Conservation (phyloP, 2,329 filamentous ascomycete genomes). For the Nemania bipapillata region DNA sequence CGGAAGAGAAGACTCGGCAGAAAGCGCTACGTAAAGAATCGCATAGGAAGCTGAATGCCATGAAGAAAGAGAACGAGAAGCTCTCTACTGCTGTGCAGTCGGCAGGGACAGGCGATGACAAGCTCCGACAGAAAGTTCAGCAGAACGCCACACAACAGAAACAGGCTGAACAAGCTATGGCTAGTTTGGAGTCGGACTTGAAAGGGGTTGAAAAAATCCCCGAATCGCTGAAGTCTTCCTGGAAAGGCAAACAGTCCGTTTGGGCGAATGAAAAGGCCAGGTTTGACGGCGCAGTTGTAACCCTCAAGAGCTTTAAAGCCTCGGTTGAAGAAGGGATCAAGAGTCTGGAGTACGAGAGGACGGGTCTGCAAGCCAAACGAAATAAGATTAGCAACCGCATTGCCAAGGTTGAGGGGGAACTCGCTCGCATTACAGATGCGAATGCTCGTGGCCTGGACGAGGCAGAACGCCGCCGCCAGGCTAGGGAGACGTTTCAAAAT, state of each 20-base stretch:
- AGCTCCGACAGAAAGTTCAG: slow-evolving; percentile 76
- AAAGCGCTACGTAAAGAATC: slow-evolving; percentile 80
- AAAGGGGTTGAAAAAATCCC: slow-evolving; percentile 73
- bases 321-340: slow-evolving; percentile 71
- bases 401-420: slow-evolving; percentile 76
- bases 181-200: slow-evolving; percentile 67
- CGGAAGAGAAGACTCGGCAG: slow-evolving; percentile 74
- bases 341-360: slow-evolving; percentile 71
- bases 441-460: slow-evolving; percentile 73
- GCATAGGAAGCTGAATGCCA: slow-evolving; percentile 72
- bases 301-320: slow-evolving; percentile 68
- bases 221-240: slow-evolving; percentile 67
- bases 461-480: slow-evolving; percentile 68
- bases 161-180: slow-evolving; percentile 68
- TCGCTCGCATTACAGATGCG: slow-evolving; percentile 75
- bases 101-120: slow-evolving; percentile 78
- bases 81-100: slow-evolving; percentile 73
- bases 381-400: slow-evolving; percentile 79
- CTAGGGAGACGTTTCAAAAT: slow-evolving; percentile 60
- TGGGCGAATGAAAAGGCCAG: slow-evolving; percentile 68
- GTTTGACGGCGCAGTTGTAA: slow-evolving; percentile 67
- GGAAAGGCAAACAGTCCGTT: slow-evolving; percentile 64
- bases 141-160: slow-evolving; percentile 80
- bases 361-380: slow-evolving; percentile 71
- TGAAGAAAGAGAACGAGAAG: slow-evolving; percentile 79